Percentiles rank a stretch among this genome's conserved stretches.
Conservation (phyloP, 148 eudicot genomes). For the Agrostemma githago region DNA sequence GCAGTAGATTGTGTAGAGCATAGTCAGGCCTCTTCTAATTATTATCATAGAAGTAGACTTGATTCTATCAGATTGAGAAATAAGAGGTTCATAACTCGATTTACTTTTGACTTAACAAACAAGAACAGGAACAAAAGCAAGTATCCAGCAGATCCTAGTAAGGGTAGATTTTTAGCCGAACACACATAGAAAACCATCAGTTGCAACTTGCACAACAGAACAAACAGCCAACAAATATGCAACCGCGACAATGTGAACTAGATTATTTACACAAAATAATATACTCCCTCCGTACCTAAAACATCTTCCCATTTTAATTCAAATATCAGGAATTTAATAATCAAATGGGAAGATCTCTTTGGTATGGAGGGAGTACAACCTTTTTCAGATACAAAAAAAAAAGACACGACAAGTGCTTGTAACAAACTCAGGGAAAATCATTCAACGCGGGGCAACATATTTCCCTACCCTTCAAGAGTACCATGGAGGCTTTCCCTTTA, state of each 20-base stretch:
- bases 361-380: no score
- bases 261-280: neutral
- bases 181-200: neutral
- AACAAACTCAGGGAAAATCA: no score
- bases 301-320: no score
- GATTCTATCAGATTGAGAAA: neutral
- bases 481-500: no score
- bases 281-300: neutral
- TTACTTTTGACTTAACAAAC: neutral
- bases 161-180: neutral
- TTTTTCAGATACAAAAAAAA: no score
- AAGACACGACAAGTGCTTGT: no score
- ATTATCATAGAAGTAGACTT: neutral
- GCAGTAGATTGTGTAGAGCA: neutral
- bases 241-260: neutral
- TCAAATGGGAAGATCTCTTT: no score
- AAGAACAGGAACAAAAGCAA: neutral
- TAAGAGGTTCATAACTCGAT: neutral
- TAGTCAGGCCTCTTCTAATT: neutral
- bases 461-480: no score
- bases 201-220: neutral
- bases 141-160: neutral
- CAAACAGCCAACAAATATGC: neutral
- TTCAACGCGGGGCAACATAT: no score
- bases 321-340: no score